Evolutionary conservation across 2,329 filamentous ascomycete genomes (phyloP), one percentile per base, ranked within the genome.

Genomic region (Fusarium praegraminearum): DNA sequence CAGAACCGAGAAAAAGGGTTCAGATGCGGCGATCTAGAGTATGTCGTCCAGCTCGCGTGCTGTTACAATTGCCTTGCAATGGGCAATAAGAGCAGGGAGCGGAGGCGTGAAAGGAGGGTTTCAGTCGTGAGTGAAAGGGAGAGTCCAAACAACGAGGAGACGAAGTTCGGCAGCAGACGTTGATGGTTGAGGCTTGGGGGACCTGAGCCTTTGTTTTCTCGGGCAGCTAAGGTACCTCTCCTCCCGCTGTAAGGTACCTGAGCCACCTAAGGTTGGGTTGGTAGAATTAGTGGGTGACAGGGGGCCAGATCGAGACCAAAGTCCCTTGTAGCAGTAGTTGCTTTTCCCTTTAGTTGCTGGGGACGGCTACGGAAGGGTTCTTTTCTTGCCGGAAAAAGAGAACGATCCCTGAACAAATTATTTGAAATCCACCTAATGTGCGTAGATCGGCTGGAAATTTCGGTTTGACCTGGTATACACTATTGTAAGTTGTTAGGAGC

Each of bases 41-140:
- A 74, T 73, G 70, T 74, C 76, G 71, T 77, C 78, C 78, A 80
- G 78, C 78, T 80, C 77, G 72, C 46, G 74, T 72, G 70, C 75
- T 75, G 75, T 73, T 77, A 78, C 70, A 75, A 78, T 76, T 79
- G 78, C 78, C 78, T 80, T 78, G 75, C 75, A 80, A 80, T 79
- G 78, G 76, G 77, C 79, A 75, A 73, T 74, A 75, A 73, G 71
- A 71, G 75, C 76, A 79, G 76, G 76, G 73, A 75, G 75, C 73
- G 71, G 72, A 70, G 67, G 70, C 50, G 65, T 57, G 65, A 63
- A 67, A 67, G 66, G 69, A 70, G 68, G 57, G 62, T 62, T 72
- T 65, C 70, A 65, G 68, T 71, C 67, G 68, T 58, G 70, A 64
- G 66, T 45, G 69, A 63, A 72, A 76, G 72, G 75, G 74, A 74